phyloP scores from a whole-genome alignment of 441 rosid species.

The Biscutella laevigata region DNA sequence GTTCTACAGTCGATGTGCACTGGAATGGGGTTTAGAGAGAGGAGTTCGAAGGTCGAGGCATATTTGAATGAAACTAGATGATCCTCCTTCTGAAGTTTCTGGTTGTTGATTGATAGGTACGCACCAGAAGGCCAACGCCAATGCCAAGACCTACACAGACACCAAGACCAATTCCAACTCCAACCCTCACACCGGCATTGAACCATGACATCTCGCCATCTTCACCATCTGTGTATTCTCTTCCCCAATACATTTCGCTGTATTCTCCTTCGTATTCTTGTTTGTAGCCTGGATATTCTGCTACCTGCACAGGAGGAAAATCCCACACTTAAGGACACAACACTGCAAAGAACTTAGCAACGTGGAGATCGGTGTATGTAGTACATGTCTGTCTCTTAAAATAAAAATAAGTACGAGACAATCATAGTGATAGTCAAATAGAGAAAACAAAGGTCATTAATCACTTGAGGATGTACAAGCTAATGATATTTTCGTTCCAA shows the following conservation, averaged over 20 bases:
- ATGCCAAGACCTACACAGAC: slow-evolving; percentile 53
- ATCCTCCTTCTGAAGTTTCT: slow-evolving; percentile 47
- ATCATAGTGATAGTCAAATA: neutral
- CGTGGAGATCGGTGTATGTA: neutral
- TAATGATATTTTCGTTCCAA: neutral
- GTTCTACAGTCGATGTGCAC: slow-evolving; percentile 17
- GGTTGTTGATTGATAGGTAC: slow-evolving; percentile 50
- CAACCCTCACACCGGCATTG: slow-evolving; percentile 63
- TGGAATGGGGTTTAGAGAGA: slow-evolving; percentile 4
- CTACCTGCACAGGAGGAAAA: slow-evolving; percentile 27
- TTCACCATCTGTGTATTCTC: slow-evolving; percentile 42
- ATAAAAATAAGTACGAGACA: neutral
- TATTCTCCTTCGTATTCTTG: slow-evolving; percentile 41
- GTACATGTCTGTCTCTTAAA: neutral
- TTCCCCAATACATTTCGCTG: slow-evolving; percentile 18
- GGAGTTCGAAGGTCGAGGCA: neutral
- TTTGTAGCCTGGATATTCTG: slow-evolving; percentile 33
- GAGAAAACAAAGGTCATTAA: neutral
- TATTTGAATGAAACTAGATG: slow-evolving; percentile 17
- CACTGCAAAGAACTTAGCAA: neutral
- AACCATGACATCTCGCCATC: slow-evolving; percentile 65
- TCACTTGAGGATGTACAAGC: neutral
- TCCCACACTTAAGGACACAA: neutral
- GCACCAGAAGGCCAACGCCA: slow-evolving; percentile 49
- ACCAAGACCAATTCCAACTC: slow-evolving; percentile 61